phyloP scores from a whole-genome alignment of 345 rosid species.

The Pelargonium nanum region DNA sequence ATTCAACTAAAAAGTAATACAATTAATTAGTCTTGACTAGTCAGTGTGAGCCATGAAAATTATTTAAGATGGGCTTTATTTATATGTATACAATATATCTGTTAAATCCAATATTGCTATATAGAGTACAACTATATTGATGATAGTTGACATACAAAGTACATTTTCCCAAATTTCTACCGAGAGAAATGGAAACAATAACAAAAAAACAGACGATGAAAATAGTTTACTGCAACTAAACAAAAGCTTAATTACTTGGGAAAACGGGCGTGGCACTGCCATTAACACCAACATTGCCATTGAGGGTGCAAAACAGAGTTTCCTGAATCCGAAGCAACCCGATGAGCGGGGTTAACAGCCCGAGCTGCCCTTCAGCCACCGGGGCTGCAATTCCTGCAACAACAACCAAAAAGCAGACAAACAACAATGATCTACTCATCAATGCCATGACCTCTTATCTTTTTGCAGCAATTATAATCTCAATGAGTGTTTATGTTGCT shows the following conservation, averaged over 20 bases:
- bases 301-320: conserved; percentile 34
- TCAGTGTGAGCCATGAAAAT: too few relatives aligned
- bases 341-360: conserved; percentile 26
- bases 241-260: too few relatives aligned
- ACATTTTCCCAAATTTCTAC: too few relatives aligned
- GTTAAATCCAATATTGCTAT: too few relatives aligned
- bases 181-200: too few relatives aligned
- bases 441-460: conserved; percentile 24
- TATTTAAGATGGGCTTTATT: too few relatives aligned
- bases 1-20: too few relatives aligned
- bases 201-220: too few relatives aligned
- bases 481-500: background rate
- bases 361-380: conserved; percentile 43
- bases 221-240: too few relatives aligned
- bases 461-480: background rate
- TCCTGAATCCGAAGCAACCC: conserved; percentile 39
- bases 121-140: too few relatives aligned
- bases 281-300: conserved; percentile 27
- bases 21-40: too few relatives aligned
- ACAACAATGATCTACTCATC: conserved; percentile 14
- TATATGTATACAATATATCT: too few relatives aligned
- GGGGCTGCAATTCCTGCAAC: conserved; percentile 18
- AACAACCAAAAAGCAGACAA: conserved; percentile 14
- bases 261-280: conserved; percentile 34
- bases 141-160: background rate